These are phyloP conservation scores for Ramularia endophylla DNA, from an alignment of 2,329 filamentous ascomycete species.

Conservation along the genomic window DNA sequence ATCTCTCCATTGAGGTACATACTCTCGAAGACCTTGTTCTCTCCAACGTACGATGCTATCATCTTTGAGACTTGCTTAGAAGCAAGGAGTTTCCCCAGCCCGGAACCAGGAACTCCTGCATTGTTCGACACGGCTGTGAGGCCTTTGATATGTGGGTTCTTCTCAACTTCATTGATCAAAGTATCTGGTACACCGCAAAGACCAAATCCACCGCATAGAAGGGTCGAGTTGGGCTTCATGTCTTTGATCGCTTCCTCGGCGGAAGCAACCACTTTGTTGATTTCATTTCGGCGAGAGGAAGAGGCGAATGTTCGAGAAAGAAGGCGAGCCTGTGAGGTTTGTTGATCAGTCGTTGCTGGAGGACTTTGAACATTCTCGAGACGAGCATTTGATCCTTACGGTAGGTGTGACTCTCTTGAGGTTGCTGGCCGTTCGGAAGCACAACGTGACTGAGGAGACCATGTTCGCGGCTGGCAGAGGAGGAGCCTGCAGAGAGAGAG, in stretches of 20 bases:
- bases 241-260: constrained; percentile 66
- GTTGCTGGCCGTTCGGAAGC: constrained; percentile 19
- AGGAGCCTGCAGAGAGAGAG: too few species aligned
- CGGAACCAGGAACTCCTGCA: constrained; percentile 64
- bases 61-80: constrained; percentile 66
- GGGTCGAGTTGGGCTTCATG: constrained; percentile 61
- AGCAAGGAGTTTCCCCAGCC: constrained; percentile 62
- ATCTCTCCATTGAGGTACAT: constrained; percentile 71
- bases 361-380: neutral
- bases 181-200: constrained; percentile 71
- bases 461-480: constrained; percentile 5
- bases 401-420: constrained; percentile 12
- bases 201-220: constrained; percentile 77
- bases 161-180: constrained; percentile 62
- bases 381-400: constrained; percentile 7
- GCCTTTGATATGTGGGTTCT: constrained; percentile 48
- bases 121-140: constrained; percentile 78
- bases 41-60: constrained; percentile 69
- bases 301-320: constrained; percentile 21
- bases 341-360: constrained; percentile 3
- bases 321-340: constrained; percentile 12
- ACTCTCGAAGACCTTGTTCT: constrained; percentile 69
- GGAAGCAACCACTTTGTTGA: constrained; percentile 31
- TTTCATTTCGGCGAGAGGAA: constrained; percentile 18
- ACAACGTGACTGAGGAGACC: constrained; percentile 16